Evolutionary conservation across 306 rosid genomes (phyloP), one percentile per base, ranked within the genome.

Genomic region (Coriaria nepalensis): DNA sequence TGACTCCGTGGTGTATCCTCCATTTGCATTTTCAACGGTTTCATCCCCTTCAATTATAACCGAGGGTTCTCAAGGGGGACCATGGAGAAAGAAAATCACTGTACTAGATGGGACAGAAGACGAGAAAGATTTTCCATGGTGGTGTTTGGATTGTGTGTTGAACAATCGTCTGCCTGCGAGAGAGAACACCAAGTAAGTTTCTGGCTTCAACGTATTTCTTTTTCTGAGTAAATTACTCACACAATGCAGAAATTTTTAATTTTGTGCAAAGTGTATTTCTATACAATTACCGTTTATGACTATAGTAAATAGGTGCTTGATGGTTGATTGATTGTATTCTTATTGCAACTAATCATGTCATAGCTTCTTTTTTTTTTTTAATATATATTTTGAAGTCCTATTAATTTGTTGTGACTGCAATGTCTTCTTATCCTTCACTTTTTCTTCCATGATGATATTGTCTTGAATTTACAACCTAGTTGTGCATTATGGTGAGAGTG

Each of bases 1-100:
- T 60, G 98, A 92, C 56, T 69, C 87, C 39, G 63, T 73, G 76
- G 86, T 92, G 53, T 79, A 82, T 73, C 96, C 94, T 52, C 98
- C 98, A 8, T 92, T 92, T 57, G 86, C 85, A 68, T 92, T 92
- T 80, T 80, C 98, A 56, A 73, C 62, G 36, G 65, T 57, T 44
- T 82, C 92, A 58, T 76, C 94, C 65, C 96, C 98, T 53, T 92
- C 98, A 44, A 72, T 92, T 56, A 75, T 92, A 52, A 82, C 96
- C 0, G 98, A 92, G 86, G 96, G 98, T 55, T 61, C 75, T 47
- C 83, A 92, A 37, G 98, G 98, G 57, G 98, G 94, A 49, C 96
- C 94, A 2, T 92, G 98, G 98, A 82, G 98, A 41, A 92, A 80
- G 77, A 77, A 78, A 63, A 75, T 85, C 62, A 85, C 93, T 45